A percentile compares a stretch with the other conserved stretches of the same genome.
These are phyloP conservation scores for Mycena rosella DNA, from an alignment of 768 basidiomycete genomes.

Conservation along the genomic window DNA sequence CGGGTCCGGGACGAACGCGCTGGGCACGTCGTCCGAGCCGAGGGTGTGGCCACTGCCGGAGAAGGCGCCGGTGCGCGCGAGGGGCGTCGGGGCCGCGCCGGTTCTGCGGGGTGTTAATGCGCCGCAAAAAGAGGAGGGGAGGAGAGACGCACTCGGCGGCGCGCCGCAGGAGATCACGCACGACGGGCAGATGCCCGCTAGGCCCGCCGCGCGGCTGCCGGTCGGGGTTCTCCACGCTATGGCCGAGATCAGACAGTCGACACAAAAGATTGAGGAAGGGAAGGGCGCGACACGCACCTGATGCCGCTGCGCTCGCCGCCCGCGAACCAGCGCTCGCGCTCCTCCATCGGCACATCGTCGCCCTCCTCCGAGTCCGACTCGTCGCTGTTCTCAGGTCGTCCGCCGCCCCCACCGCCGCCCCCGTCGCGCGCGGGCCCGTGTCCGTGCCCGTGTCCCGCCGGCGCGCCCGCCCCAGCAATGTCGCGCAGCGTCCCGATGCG, in stretches of 20 bases:
- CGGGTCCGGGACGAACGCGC: slow-evolving; percentile 82
- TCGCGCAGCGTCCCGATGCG: slow-evolving; percentile 30
- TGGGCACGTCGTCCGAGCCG: slow-evolving; percentile 91
- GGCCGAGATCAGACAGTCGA: too few species aligned
- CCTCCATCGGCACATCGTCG: slow-evolving; percentile 60
- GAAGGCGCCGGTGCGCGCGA: slow-evolving; percentile 54
- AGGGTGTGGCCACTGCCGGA: slow-evolving; percentile 84
- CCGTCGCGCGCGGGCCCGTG: background rate
- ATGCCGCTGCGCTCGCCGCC: slow-evolving; percentile 97
- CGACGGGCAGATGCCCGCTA: slow-evolving; percentile 67
- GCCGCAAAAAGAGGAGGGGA: background rate
- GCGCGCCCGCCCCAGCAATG: background rate
- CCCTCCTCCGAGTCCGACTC: slow-evolving; percentile 67
- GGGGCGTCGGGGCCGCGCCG: slow-evolving; percentile 41
- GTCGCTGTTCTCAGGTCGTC: slow-evolving; percentile 24
- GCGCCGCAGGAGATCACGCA: slow-evolving; percentile 80
- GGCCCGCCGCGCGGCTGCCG: slow-evolving; percentile 37
- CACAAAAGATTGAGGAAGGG: too few species aligned
- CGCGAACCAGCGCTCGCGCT: slow-evolving; percentile 84
- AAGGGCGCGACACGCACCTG: too few species aligned
- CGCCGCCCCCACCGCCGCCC: too few species aligned
- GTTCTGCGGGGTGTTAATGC: too few species aligned
- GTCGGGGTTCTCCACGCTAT: slow-evolving; percentile 87
- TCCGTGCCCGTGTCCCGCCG: background rate
- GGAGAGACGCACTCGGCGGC: slow-evolving; percentile 80